Evolutionary conservation across 345 rosid species (phyloP), one percentile per base, ranked within the genome.

Genomic region (Brassica cretica): DNA sequence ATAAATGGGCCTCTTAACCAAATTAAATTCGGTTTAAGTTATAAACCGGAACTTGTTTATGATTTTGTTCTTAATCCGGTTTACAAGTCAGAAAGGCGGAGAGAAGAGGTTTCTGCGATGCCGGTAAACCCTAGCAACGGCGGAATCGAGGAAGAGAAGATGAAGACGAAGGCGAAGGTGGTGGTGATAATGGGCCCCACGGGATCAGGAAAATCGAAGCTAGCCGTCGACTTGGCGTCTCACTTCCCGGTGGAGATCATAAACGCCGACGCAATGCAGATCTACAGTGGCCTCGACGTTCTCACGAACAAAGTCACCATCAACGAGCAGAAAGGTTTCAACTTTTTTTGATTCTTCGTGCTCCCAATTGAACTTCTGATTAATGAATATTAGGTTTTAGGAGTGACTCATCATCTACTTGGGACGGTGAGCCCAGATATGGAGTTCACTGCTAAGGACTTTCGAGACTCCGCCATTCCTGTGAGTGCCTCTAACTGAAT

Each of bases 191-290:
- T 93, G 93, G 99, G 98, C 29, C 89, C 98, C 6, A 95, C 98
- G 2, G 98, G 94, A 5, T 88, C 98, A 3, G 97, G 98, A 8
- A 95, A 93, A 76, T 93, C 99, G 1, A 90, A 88, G 60, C 85
- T 95, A 9, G 94, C 97, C 82, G 82, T 93, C 46, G 97, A 93
- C 80, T 84, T 93, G 81, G 92, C 98, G 1, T 65, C 89, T 76
- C 86, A 85, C 11, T 91, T 93, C 46, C 91, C 91, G 1, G 27
- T 91, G 27, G 98, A 93, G 83, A 83, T 95, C 80, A 87, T 95
- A 81, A 95, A 93, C 86, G 98, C 98, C 60, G 98, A 95, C 82
- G 93, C 97, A 35, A 95, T 93, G 99, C 98, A 93, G 84, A 93
- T 95, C 72, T 93, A 93, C 80, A 61, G 75, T 51, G 93, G 97